Evolutionary conservation across 2,329 filamentous ascomycete species (phyloP), one percentile per base, ranked within the genome.

Genomic region (Xylaria sp.): DNA sequence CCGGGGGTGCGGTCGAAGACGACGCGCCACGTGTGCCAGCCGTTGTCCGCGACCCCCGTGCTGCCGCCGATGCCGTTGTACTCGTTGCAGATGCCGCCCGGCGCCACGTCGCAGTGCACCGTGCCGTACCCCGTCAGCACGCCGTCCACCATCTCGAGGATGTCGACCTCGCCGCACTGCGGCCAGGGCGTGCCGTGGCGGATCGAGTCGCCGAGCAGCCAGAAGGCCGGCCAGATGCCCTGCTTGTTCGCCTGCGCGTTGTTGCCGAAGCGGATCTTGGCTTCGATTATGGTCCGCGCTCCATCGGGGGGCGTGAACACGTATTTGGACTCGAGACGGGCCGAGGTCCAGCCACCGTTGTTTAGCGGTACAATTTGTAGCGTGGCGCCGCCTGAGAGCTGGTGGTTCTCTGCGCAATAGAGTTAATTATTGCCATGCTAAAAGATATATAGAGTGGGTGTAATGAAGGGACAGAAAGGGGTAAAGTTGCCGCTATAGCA

Each of bases 181-280:
- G 85, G 85, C 85, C 85, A 87, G 23, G 71, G 68, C 2, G 81
- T 82, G 13, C 84, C 84, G 68, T 79, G 75, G 6, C 84, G 82
- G 60, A 86, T 78, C 18, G 83, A 78, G 66, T 84, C 79, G 12
- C 85, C 85, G 0, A 86, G 81, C 62, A 85, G 77, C 85, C 85
- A 87, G 73, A 86, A 87, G 3, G 85, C 85, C 2, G 85, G 84
- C 85, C 85, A 87, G 70, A 86, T 79, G 13, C 85, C 85, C 71
- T 83, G 79, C 77, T 85, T 85, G 58, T 80, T 78, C 35, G 71
- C 71, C 18, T 75, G 66, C 12, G 76, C 62, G 74, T 81, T 81
- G 65, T 67, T 65, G 37, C 85, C 85, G 69, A 84, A 84, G 8
- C 84, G 82, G 62, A 87, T 78, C 50, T 76, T 76, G 10, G 82